Evolutionary conservation across 2,329 filamentous ascomycete genomes (phyloP).

Genomic region (Didymosphaeria variabile): DNA sequence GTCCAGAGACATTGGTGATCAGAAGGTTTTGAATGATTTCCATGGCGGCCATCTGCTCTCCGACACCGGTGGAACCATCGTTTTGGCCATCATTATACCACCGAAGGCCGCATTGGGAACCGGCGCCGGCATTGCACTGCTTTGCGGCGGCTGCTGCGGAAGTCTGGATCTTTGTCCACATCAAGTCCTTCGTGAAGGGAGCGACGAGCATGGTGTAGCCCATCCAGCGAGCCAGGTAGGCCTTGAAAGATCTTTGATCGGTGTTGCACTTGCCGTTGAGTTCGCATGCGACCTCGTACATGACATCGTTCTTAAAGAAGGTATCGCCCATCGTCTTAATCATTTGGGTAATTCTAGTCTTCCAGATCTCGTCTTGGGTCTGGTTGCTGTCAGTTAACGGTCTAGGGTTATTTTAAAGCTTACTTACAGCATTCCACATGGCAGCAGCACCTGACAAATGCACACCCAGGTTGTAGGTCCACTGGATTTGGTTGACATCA

Average conservation of each 20-base stretch:
- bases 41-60: constrained; percentile 68
- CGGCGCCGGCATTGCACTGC: constrained; percentile 61
- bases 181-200: constrained; percentile 44
- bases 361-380: constrained; percentile 47
- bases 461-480: constrained; percentile 59
- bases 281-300: constrained; percentile 60
- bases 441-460: constrained; percentile 57
- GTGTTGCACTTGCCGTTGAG: constrained; percentile 56
- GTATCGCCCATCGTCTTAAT: constrained; percentile 48
- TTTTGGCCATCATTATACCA: constrained; percentile 54
- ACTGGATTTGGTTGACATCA: constrained; percentile 55
- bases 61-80: constrained; percentile 62
- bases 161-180: constrained; percentile 62
- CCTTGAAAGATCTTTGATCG: constrained; percentile 59
- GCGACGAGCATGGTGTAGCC: constrained; percentile 52
- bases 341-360: constrained; percentile 40
- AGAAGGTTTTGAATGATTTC: constrained; percentile 62
- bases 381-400: constrained; percentile 25
- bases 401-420: not conserved
- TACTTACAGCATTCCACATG: constrained; percentile 59
- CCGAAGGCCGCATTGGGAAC: constrained; percentile 57
- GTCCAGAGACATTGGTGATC: constrained; percentile 38
- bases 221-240: constrained; percentile 56
- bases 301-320: constrained; percentile 56
- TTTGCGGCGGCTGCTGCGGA: constrained; percentile 66